These are phyloP conservation scores for Aspergillus egyptiacus DNA, from an alignment of 495 filamentous ascomycete species.

Conservation along the genomic window DNA sequence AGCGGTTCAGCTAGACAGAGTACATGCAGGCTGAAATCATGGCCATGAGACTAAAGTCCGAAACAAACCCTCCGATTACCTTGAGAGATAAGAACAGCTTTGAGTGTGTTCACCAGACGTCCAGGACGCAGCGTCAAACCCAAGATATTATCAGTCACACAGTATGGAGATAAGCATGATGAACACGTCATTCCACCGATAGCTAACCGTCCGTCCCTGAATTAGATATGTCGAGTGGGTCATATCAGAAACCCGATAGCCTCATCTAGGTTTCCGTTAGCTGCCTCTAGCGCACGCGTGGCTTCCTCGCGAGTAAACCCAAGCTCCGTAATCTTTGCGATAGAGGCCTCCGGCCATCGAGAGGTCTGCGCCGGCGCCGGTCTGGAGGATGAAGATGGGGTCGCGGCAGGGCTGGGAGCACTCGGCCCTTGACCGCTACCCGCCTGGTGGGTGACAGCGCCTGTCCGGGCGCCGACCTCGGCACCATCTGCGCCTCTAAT, in stretches of 20 bases:
- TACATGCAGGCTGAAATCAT: too few species aligned
- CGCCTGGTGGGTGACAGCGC: constrained; percentile 64
- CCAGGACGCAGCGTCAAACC: too few species aligned
- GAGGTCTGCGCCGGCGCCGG: constrained; percentile 27
- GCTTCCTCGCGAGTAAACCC: constrained; percentile 76
- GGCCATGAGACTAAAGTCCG: too few species aligned
- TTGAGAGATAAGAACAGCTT: neutral
- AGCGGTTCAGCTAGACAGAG: too few species aligned
- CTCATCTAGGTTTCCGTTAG: constrained; percentile 77
- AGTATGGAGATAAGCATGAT: constrained; percentile 3
- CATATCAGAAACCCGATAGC: constrained; percentile 78
- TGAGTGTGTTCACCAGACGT: too few species aligned
- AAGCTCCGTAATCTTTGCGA: constrained; percentile 65
- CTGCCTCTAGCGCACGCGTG: constrained; percentile 71
- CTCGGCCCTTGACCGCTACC: constrained; percentile 21
- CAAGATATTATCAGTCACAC: constrained; percentile 7
- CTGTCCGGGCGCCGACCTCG: constrained; percentile 76
- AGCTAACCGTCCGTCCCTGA: neutral
- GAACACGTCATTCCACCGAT: constrained; percentile 4
- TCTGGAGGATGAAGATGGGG: constrained; percentile 12
- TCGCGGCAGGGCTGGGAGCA: constrained; percentile 13
- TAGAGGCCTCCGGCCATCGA: constrained; percentile 37
- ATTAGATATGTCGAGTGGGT: constrained; percentile 7
- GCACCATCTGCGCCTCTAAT: constrained; percentile 80
- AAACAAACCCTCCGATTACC: neutral